Percentiles rank a stretch among this genome's conserved stretches.
Conservation (phyloP, 306 rosid species). For the Gleditsia sinensis region DNA sequence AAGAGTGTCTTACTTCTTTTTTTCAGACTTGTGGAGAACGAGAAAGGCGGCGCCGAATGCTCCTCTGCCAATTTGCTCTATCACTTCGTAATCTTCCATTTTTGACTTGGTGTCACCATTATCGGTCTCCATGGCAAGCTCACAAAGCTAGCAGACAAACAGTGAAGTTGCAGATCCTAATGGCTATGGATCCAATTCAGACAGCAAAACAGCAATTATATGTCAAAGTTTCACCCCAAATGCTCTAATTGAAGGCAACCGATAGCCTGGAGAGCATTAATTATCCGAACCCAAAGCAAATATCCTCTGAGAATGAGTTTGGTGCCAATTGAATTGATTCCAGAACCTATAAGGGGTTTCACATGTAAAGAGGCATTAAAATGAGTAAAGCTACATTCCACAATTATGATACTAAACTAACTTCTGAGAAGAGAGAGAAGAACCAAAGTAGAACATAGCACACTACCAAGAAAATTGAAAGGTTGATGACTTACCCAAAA, state of each 20-base stretch:
- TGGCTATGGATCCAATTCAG: slow-evolving; percentile 35
- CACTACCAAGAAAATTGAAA: slow-evolving; percentile 33
- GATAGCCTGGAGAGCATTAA: slow-evolving; percentile 33
- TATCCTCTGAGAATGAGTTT: slow-evolving; percentile 24
- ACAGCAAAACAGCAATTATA: background rate
- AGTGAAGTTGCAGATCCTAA: slow-evolving; percentile 46
- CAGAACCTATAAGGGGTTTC: slow-evolving; percentile 43
- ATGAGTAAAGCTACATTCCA: slow-evolving; percentile 49
- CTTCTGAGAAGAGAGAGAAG: slow-evolving; percentile 31
- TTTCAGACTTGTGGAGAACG: slow-evolving; percentile 78
- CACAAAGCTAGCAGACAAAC: slow-evolving; percentile 47
- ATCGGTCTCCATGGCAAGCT: slow-evolving; percentile 61
- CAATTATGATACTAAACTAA: slow-evolving; percentile 35
- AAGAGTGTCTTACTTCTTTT: slow-evolving; percentile 59
- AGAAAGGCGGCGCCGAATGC: slow-evolving; percentile 88
- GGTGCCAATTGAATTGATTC: slow-evolving; percentile 38
- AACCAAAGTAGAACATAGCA: slow-evolving; percentile 36
- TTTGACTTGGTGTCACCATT: slow-evolving; percentile 53
- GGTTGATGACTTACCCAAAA: slow-evolving; percentile 49
- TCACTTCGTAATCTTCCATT: slow-evolving; percentile 85
- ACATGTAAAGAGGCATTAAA: slow-evolving; percentile 31
- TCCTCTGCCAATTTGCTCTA: slow-evolving; percentile 96
- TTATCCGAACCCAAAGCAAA: background rate
- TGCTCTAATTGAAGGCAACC: slow-evolving; percentile 22
- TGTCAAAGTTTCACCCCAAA: slow-evolving; percentile 2